phyloP scores from a whole-genome alignment of 306 rosid genomes.

The Trichosanthes cucumerina region DNA sequence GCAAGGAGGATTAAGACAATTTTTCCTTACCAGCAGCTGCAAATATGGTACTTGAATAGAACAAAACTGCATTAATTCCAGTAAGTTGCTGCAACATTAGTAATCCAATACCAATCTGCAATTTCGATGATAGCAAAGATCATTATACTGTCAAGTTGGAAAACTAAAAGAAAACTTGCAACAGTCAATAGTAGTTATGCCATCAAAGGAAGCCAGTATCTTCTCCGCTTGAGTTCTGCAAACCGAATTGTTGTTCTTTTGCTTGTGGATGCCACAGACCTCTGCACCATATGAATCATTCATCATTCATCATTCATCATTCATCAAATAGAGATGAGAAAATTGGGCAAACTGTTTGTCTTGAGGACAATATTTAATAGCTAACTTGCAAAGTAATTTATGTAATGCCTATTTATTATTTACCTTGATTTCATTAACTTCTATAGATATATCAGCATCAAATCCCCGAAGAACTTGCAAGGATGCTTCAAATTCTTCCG shows the following conservation, averaged over 20 bases:
- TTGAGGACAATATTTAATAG: background rate
- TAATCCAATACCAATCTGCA: conserved; percentile 70
- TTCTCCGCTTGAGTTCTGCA: conserved; percentile 64
- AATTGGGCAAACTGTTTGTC: background rate
- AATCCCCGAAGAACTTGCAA: conserved; percentile 82
- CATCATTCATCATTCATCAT: background rate
- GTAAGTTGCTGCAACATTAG: conserved; percentile 72
- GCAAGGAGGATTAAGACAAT: background rate
- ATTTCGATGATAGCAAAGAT: background rate
- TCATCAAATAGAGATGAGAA: background rate
- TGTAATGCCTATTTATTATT: background rate
- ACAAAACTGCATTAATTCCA: conserved; percentile 74
- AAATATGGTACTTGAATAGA: conserved; percentile 79
- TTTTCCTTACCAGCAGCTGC: conserved; percentile 50
- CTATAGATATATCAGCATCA: conserved; percentile 66
- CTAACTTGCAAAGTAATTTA: background rate
- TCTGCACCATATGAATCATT: conserved; percentile 21
- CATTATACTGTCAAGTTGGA: background rate
- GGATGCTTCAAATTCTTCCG: conserved; percentile 73
- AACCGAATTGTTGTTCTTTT: conserved; percentile 49
- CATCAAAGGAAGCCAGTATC: conserved; percentile 81
- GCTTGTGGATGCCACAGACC: conserved; percentile 47
- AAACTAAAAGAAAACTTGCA: background rate
- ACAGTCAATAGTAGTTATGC: conserved; percentile 21
- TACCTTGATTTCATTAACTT: conserved; percentile 87